Evolutionary conservation across 108 stramenopile species (phyloP), one percentile per base, ranked within the genome.

Genomic region (Parmales sp.): DNA sequence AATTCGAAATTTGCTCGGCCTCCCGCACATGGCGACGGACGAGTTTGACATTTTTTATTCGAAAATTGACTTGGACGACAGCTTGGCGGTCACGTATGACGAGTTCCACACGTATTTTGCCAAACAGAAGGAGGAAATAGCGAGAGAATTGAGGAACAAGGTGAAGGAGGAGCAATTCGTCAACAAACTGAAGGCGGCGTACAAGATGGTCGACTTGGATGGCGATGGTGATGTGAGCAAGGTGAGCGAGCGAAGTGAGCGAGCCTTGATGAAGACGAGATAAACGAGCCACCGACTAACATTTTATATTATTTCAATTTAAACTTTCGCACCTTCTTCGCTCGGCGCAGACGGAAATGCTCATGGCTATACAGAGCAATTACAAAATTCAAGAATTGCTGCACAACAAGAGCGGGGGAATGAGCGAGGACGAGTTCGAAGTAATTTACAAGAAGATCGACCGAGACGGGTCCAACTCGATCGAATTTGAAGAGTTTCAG

Each of bases 101-200:
- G 54, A 60, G 54, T 60, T 60, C 54, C 54, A 60, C 26, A 60
- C 54, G 2, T 60, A 60, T 16, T 60, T 60, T 20, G 54, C 54
- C 54, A 60, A 60, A 34, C 29, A 60, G 54, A 60, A 60, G 54
- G 54, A 60, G 29, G 54, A 60, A 13, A 34, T 60, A 20, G 54
- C 26, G 4, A 23, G 28, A 34, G 20, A 60, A 34, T 34, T 18
- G 25, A 26, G 54, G 26, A 29, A 26, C 9, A 20, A 60, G 31
- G 54, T 34, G 11, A 60, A 60, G 54, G 54, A 60, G 31, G 54
- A 11, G 8, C 54, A 60, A 28, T 60, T 28, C 31, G 5, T 60
- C 54, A 60, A 60, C 16, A 60, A 31, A 11, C 54, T 60, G 2
- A 7, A 60, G 54, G 54, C 31, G 31, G 54, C 54, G 11, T 60